Evolutionary conservation across 2,329 filamentous ascomycete species (phyloP), one percentile per base, ranked within the genome.

Genomic region (Capronia epimyces): DNA sequence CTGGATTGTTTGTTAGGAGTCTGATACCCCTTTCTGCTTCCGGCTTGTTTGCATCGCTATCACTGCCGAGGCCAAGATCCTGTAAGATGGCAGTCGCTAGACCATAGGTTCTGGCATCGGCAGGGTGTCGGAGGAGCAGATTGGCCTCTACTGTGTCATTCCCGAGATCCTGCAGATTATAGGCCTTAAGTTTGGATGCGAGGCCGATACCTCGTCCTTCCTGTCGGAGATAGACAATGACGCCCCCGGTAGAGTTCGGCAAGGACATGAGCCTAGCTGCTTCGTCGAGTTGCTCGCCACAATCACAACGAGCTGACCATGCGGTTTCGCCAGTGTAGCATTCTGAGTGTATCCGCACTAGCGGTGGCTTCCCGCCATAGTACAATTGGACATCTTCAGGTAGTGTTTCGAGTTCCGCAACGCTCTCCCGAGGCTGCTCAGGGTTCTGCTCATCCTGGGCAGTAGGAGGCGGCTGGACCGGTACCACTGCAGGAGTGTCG

Each of bases 301-400:
- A 98, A 71, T 98, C 93, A 72, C 93, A 98, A 22, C 93, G 83
- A 29, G 93, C 91, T 6, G 90, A 96, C 93, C 93, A 97, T 1
- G 94, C 93, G 1, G 93, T 98, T 75, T 98, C 93, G 52, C 93
- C 93, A 0, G 93, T 98, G 69, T 98, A 98, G 72, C 93, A 98
- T 70, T 98, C 93, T 2, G 88, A 95, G 69, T 98, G 93, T 65
- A 98, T 98, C 50, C 93, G 81, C 41, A 98, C 91, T 32, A 98
- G 75, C 0, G 93, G 88, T 1, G 85, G 69, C 34, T 58, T 61
- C 41, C 42, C 51, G 1, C 15, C 6, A 8, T 36, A 40, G n/a
- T 27, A 36, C 25, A 37, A 7, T 6, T 37, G 24, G 13, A 57
- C 22, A 22, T 40, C 36, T 18, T 50, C 55, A 9, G 52, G 40